Percentiles rank a stretch among this genome's conserved stretches.
phyloP scores from a whole-genome alignment of 768 basidiomycete genomes.

The Macrolepiota albuminosa region DNA sequence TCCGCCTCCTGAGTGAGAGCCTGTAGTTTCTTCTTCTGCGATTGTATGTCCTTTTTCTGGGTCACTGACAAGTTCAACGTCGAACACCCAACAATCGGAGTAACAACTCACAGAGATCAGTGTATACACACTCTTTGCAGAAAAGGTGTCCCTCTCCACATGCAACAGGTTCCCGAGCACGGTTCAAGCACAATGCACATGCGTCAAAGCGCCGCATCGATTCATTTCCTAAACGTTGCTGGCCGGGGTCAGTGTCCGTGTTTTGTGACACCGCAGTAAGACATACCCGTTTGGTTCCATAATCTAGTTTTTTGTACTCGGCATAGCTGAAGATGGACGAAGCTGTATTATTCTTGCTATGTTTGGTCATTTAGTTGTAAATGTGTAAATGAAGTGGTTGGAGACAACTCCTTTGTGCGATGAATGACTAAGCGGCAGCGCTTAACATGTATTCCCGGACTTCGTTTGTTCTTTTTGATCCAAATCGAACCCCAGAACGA shows the following conservation, averaged over 20 bases:
- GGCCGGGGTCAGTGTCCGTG: constrained; percentile 1
- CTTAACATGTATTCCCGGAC: background rate
- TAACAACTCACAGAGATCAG: constrained; percentile 64
- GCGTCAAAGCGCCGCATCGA: constrained; percentile 91
- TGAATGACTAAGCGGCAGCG: constrained; percentile 4
- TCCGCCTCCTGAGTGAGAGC: constrained; percentile 74
- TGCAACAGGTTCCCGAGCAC: constrained; percentile 77
- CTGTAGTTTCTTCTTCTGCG: constrained; percentile 79
- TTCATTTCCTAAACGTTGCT: constrained; percentile 85
- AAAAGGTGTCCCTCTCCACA: constrained; percentile 89
- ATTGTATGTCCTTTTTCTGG: constrained; percentile 91
- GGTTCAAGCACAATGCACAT: constrained; percentile 83
- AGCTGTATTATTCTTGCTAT: constrained; percentile 87
- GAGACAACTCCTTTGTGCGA: background rate
- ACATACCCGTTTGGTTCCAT: constrained; percentile 74
- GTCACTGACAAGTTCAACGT: constrained; percentile 43
- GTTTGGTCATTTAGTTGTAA: constrained; percentile 62
- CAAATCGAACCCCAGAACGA: constrained; percentile 6
- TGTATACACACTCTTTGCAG: constrained; percentile 92
- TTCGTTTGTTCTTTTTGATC: background rate
- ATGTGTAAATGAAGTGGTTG: background rate
- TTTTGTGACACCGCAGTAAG: background rate
- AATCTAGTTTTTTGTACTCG: constrained; percentile 80
- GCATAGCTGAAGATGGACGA: constrained; percentile 89
- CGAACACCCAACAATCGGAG: background rate